Evolutionary conservation across 2,329 filamentous ascomycete genomes (phyloP).

Genomic region (Plenodomus tracheiphilus): DNA sequence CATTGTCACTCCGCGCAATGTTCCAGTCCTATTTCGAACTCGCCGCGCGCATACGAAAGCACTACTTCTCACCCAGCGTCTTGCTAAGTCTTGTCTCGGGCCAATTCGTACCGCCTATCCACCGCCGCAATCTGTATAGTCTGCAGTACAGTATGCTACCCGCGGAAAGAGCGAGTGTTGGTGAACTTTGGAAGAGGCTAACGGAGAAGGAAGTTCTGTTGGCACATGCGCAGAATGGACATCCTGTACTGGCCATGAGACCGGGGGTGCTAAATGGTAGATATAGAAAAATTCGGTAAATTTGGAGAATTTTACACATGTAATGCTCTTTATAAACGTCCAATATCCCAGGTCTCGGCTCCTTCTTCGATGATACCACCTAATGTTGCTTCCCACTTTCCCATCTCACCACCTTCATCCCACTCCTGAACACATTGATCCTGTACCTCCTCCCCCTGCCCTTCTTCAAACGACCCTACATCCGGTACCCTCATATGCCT

Average conservation of each 20-base stretch:
- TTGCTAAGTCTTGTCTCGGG: constrained; percentile 86
- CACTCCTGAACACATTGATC: too few species aligned
- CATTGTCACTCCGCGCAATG: constrained; percentile 88
- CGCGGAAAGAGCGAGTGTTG: constrained; percentile 74
- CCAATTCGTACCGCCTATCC: constrained; percentile 91
- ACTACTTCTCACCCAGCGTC: constrained; percentile 89
- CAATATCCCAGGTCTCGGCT: too few species aligned
- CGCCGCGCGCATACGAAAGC: constrained; percentile 86
- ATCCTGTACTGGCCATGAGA: constrained; percentile 6
- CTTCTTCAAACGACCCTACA: too few species aligned
- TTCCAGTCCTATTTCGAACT: constrained; percentile 98
- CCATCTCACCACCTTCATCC: neutral
- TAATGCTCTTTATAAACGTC: too few species aligned
- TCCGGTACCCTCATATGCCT: too few species aligned
- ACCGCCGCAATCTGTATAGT: constrained; percentile 91
- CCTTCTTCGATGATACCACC: too few species aligned
- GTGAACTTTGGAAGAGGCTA: constrained; percentile 81
- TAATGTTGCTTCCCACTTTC: too few species aligned
- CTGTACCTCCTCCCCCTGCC: too few species aligned
- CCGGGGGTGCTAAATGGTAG: constrained; percentile 7
- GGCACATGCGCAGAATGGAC: constrained; percentile 6
- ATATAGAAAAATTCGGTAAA: constrained; percentile 3
- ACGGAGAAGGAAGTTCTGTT: constrained; percentile 16
- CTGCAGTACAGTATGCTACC: constrained; percentile 98
- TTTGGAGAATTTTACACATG: too few species aligned